A percentile compares a stretch with the other conserved stretches of the same genome.
Evolutionary conservation across 257 asterid species (phyloP).

Genomic region (Capsicum chinense): DNA sequence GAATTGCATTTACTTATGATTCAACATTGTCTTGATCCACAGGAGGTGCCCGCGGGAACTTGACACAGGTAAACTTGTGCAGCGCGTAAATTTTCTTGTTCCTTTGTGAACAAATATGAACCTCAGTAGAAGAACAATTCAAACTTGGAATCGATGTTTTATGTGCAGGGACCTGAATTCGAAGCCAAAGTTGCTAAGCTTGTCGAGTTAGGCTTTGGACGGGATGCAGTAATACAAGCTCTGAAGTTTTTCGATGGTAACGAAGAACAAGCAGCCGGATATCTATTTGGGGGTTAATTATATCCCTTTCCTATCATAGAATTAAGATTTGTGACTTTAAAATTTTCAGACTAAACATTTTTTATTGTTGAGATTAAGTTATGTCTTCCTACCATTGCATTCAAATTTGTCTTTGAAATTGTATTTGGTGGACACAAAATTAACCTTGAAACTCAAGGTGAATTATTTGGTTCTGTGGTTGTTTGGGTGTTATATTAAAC

Average conservation of each 20-base stretch:
- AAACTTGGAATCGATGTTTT: not conserved
- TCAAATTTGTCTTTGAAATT: not conserved
- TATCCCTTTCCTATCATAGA: not conserved
- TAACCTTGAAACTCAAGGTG: slow-evolving; percentile 14
- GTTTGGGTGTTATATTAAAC: not conserved
- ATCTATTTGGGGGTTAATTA: slow-evolving; percentile 84
- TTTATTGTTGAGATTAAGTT: not conserved
- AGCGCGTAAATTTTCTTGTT: not conserved
- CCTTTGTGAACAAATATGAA: not conserved
- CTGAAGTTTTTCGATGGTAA: slow-evolving; percentile 78
- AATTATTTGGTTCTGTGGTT: slow-evolving; percentile 15
- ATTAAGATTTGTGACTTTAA: not conserved
- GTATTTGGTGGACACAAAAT: slow-evolving; percentile 18
- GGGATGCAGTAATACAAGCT: slow-evolving; percentile 88
- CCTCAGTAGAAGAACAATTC: not conserved
- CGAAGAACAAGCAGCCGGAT: slow-evolving; percentile 94
- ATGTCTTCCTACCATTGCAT: not conserved
- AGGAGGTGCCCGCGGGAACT: slow-evolving; percentile 50
- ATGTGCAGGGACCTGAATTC: slow-evolving; percentile 67
- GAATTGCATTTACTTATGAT: not conserved
- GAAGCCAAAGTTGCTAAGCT: slow-evolving; percentile 91
- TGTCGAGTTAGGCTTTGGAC: slow-evolving; percentile 90
- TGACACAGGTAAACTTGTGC: slow-evolving; percentile 30
- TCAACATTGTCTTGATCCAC: slow-evolving; percentile 35
- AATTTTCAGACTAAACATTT: not conserved